Evolutionary conservation across 192 early-diverging fungal genomes (phyloP).

Genomic region (Coemansia sp.): DNA sequence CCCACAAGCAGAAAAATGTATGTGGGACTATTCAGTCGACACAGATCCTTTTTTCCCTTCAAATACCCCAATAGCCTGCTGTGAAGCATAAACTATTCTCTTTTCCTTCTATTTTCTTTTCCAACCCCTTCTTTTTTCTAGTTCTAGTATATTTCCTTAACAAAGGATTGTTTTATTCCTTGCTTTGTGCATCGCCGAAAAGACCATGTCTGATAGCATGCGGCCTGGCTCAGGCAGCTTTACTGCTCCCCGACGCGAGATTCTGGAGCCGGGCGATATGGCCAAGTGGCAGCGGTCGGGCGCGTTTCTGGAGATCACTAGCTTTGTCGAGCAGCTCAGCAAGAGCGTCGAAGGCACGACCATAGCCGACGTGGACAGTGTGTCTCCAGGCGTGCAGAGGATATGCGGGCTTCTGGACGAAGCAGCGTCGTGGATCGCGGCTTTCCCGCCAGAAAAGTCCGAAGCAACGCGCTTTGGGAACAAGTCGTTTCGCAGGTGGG

Average conservation of each 20-base stretch:
- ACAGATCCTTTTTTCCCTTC: neutral
- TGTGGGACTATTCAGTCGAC: no score
- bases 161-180: no score
- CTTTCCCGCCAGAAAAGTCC: slow-evolving; percentile 69
- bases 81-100: no score
- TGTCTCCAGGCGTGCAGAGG: slow-evolving; percentile 57
- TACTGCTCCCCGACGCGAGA: slow-evolving; percentile 56
- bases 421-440: slow-evolving; percentile 66
- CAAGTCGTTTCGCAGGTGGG: slow-evolving; percentile 81
- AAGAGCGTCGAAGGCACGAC: slow-evolving; percentile 62
- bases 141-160: no score
- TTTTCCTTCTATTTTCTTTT: neutral
- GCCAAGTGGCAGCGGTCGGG: slow-evolving; percentile 58
- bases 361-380: slow-evolving; percentile 54
- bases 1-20: no score
- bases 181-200: no score
- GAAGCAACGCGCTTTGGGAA: slow-evolving; percentile 87
- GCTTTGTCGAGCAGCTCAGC: slow-evolving; percentile 74
- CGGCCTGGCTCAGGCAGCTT: neutral
- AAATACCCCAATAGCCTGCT: no score
- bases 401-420: slow-evolving; percentile 62
- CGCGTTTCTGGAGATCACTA: slow-evolving; percentile 66
- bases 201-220: neutral
- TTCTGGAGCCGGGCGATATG: slow-evolving; percentile 59
- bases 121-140: neutral